Conservation (phyloP, 768 basidiomycete genomes). For the Psilocybe cyanescens region DNA sequence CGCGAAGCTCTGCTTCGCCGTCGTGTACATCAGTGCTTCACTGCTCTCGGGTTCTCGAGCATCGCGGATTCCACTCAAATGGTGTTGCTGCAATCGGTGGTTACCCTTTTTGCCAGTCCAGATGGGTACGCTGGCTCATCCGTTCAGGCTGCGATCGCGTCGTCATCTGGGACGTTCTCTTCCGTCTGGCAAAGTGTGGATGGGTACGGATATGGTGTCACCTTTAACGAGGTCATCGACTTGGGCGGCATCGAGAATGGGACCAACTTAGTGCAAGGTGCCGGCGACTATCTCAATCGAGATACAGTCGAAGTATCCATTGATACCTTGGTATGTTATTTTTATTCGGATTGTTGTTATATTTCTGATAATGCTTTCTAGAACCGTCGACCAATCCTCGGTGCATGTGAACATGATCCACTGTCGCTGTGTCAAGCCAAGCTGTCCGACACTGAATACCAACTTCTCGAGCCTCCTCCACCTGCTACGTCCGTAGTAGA, state of each 20-base stretch:
- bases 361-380: conserved; percentile 30
- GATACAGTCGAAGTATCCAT: conserved; percentile 84
- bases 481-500: conserved; percentile 85
- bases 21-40: conserved; percentile 89
- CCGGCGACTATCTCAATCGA: conserved; percentile 61
- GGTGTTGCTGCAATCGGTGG: conserved; percentile 78
- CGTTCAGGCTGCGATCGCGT: conserved; percentile 90
- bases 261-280: conserved; percentile 32
- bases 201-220: conserved; percentile 92
- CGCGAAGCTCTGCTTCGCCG: conserved; percentile 84
- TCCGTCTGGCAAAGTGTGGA: conserved; percentile 87
- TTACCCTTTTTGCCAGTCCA: conserved; percentile 83
- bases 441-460: conserved; percentile 46
- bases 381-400: conserved; percentile 79
- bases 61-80: conserved; percentile 86
- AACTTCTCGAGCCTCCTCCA: conserved; percentile 66
- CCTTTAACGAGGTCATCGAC: conserved; percentile 61
- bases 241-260: conserved; percentile 38
- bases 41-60: conserved; percentile 75
- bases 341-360: neutral
- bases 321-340: conserved; percentile 67
- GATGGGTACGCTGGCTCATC: conserved; percentile 84
- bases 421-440: conserved; percentile 66
- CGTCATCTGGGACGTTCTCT: conserved; percentile 81
- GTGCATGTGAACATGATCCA: conserved; percentile 87